phyloP scores from a whole-genome alignment of 257 asterid genomes.

The Striga asiatica region DNA sequence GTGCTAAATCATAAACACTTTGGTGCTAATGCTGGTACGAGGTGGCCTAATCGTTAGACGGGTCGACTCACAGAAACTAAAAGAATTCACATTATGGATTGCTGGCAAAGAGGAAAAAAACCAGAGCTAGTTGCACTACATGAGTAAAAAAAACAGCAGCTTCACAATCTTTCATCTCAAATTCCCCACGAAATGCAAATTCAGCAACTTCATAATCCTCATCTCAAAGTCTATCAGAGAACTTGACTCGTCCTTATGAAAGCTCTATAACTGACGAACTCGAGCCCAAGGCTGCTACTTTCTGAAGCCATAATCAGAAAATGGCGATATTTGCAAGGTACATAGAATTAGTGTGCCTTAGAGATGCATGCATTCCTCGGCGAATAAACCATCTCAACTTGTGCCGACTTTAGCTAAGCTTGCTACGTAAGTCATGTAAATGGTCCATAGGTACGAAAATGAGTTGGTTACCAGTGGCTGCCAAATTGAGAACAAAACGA shows the following conservation, averaged over 20 bases:
- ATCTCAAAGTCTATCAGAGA: slow-evolving; percentile 3
- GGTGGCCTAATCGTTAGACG: too few species aligned
- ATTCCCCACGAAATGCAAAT: too few species aligned
- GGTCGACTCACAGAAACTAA: neutral
- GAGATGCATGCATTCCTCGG: neutral
- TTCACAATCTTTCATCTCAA: too few species aligned
- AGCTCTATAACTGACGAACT: neutral
- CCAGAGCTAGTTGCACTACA: neutral
- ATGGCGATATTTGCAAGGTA: too few species aligned
- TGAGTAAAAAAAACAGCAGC: slow-evolving; percentile 1
- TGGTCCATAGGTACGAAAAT: slow-evolving; percentile 72
- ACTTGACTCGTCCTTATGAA: neutral
- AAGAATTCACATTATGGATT: too few species aligned
- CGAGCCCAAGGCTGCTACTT: neutral
- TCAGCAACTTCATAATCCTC: slow-evolving; percentile 8
- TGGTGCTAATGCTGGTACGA: too few species aligned
- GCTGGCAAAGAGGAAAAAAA: too few species aligned
- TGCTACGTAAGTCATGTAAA: slow-evolving; percentile 80
- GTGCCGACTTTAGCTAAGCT: slow-evolving; percentile 41
- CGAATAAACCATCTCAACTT: slow-evolving; percentile 14
- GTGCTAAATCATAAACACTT: too few species aligned
- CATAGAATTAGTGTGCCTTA: too few species aligned
- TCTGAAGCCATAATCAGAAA: neutral
- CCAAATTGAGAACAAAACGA: slow-evolving; percentile 13
- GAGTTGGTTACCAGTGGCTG: slow-evolving; percentile 85